A percentile compares a stretch with the other conserved stretches of the same genome.
These are phyloP conservation scores for Saururus chinensis DNA, from an alignment of 164 flowering plant species.

Conservation along the genomic window DNA sequence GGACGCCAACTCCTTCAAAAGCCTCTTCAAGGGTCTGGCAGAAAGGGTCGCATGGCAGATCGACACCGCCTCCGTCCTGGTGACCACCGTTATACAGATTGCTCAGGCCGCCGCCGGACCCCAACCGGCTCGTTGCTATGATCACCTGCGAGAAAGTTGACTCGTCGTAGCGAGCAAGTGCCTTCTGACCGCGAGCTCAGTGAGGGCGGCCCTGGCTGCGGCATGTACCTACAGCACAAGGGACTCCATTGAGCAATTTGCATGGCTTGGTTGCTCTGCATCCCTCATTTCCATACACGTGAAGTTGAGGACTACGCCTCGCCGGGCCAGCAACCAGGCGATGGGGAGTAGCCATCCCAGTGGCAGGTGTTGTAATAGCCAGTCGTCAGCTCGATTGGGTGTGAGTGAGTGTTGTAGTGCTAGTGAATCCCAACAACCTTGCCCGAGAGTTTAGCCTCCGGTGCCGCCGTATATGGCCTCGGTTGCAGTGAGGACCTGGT, in stretches of 20 bases:
- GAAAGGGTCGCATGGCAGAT: slow-evolving; percentile 86
- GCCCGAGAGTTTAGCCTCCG: slow-evolving; percentile 67
- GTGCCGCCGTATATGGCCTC: slow-evolving; percentile 53
- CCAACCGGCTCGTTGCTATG: slow-evolving; percentile 62
- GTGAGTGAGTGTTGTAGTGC: slow-evolving; percentile 80
- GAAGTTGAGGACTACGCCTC: slow-evolving; percentile 62
- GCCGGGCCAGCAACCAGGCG: slow-evolving; percentile 49
- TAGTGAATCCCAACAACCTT: slow-evolving; percentile 94
- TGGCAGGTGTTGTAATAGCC: slow-evolving; percentile 81
- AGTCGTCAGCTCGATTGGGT: slow-evolving; percentile 85
- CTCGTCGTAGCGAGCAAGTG: slow-evolving; percentile 72
- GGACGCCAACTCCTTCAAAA: slow-evolving; percentile 75
- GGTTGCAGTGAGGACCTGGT: slow-evolving; percentile 49
- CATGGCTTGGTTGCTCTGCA: slow-evolving; percentile 53
- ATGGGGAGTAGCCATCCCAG: slow-evolving; percentile 69
- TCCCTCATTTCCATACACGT: slow-evolving; percentile 98
- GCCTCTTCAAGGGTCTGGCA: slow-evolving; percentile 59
- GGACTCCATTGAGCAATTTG: slow-evolving; percentile 78
- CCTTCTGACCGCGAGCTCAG: slow-evolving; percentile 84
- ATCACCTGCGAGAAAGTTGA: slow-evolving; percentile 54
- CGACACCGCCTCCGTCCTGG: slow-evolving; percentile 74
- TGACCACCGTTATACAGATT: slow-evolving; percentile 46
- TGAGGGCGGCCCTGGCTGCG: slow-evolving; percentile 42
- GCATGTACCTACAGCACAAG: slow-evolving; percentile 66
- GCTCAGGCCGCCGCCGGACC: slow-evolving; percentile 56